Percentiles rank a stretch among this genome's conserved stretches.
Conservation (phyloP, 2,329 filamentous ascomycete genomes). For the Didymellaceae sp. region DNA sequence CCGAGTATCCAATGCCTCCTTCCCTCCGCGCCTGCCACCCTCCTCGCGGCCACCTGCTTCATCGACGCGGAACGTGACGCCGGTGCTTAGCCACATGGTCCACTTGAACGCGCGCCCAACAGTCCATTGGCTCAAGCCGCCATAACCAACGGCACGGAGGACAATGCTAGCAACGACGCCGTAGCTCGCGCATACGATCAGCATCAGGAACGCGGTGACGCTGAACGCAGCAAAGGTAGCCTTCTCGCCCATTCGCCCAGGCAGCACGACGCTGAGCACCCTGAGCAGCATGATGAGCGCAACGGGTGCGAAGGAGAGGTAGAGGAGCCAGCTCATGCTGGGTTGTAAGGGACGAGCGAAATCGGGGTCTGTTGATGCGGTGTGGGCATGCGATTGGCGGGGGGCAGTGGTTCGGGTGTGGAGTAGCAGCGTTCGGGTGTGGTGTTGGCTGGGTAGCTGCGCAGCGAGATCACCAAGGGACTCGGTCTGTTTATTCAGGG, state of each 20-base stretch:
- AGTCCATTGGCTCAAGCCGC: constrained; percentile 84
- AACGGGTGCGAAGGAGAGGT: constrained; percentile 36
- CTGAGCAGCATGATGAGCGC: constrained; percentile 40
- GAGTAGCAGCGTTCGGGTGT: too few species aligned
- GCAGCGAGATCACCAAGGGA: too few species aligned
- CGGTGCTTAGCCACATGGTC: constrained; percentile 75
- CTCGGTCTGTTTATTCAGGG: too few species aligned
- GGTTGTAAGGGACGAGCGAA: constrained; percentile 13
- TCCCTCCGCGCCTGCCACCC: constrained; percentile 38
- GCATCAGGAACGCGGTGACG: constrained; percentile 50
- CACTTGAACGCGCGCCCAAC: constrained; percentile 80
- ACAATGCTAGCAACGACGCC: constrained; percentile 76
- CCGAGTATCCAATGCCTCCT: constrained; percentile 53
- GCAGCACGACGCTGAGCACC: constrained; percentile 37
- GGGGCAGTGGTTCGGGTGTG: neutral
- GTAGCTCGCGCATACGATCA: constrained; percentile 63
- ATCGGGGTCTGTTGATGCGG: neutral
- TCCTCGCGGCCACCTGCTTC: constrained; percentile 38
- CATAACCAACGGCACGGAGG: constrained; percentile 74
- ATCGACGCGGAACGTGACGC: constrained; percentile 76
- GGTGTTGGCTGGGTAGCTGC: too few species aligned
- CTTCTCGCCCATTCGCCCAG: constrained; percentile 36
- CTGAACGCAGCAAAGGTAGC: constrained; percentile 71
- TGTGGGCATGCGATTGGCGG: constrained; percentile 16
- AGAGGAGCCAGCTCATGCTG: constrained; percentile 43